Base-by-base conservation (phyloP, 495 filamentous ascomycete genomes). In the Evansstolkia leycettana region DNA sequence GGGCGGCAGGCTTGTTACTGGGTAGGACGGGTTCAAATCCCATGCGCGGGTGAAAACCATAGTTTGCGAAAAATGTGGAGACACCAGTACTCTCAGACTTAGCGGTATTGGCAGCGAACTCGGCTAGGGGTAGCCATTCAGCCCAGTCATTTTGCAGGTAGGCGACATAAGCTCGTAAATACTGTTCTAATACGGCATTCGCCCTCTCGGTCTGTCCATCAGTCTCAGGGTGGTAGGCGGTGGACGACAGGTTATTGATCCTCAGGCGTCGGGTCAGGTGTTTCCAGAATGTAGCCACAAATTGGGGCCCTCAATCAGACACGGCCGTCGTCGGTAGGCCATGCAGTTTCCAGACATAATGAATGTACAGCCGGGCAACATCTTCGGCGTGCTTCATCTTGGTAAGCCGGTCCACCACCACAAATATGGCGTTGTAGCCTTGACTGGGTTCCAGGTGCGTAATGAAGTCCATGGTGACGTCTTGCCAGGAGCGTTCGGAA, bases 91-190 rank as follows among this genome's bases (percentile, higher is more conserved):
- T 20, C 12, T 38, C 36, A 19, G 36, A 31, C 14, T 8, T 5
- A 29, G 11, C 23, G 24, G 19, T 14, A 16, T 25, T 27, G 14
- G 33, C 23, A 5, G 45, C 34, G 28, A 61, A 56, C 20, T 63
- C 13, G 10, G 45, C 41, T 2, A 51, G 34, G 8, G 37, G 47
- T 12, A 56, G 28, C 32, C 37, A 46, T 25, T 38, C 29, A 0
- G 28, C 26, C 55, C 36, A 64, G 38, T 63, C 29, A 28, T 56
- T 31, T 18, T 63, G 45, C 1, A 40, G 31, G 35, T 52, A 55
- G 23, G 46, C 47, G n/a, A 41, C 20, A 28, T 46, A 60, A 6
- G 14, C n/a, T 0, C 48, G 40, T 3, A 60, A 36, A n/a, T 45
- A 42, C 7, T 47, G 33, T 34, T 58, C 39, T 6, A 60, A 1